Evolutionary conservation across 164 flowering plant species (phyloP).

Genomic region (Buxus sempervirens): DNA sequence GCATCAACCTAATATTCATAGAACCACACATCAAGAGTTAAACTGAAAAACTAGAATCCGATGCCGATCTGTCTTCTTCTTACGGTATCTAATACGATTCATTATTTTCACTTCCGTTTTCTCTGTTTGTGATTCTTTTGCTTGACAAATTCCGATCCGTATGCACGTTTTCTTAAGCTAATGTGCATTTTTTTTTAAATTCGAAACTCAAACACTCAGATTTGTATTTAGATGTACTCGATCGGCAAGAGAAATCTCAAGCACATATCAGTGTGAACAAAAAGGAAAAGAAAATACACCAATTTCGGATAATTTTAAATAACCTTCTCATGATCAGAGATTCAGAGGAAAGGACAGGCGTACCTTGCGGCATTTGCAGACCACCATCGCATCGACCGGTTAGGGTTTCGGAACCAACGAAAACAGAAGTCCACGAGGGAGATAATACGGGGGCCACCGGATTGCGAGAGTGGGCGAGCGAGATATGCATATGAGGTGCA

Average conservation of each 20-base stretch:
- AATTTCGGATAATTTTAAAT: too few species aligned
- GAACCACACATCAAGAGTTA: not conserved
- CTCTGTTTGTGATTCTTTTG: not conserved
- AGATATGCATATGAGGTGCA: too few species aligned
- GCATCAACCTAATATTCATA: not conserved
- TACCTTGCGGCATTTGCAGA: constrained; percentile 93
- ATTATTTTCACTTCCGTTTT: not conserved
- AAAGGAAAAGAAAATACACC: too few species aligned
- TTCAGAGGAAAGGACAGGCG: not conserved
- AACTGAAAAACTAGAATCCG: not conserved
- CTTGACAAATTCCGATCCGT: not conserved
- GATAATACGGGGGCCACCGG: not conserved
- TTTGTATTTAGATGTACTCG: not conserved
- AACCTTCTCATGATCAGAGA: not conserved
- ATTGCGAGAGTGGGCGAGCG: too few species aligned
- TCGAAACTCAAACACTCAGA: not conserved
- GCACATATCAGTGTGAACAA: not conserved
- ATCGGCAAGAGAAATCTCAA: not conserved
- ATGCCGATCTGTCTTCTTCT: not conserved
- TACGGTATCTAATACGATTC: not conserved
- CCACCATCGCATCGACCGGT: constrained; percentile 65
- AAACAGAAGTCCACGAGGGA: not conserved
- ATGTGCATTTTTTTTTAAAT: not conserved
- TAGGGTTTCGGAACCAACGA: not conserved
- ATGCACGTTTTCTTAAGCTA: not conserved